Percentiles rank a stretch among this genome's conserved stretches.
phyloP scores from a whole-genome alignment of 345 rosid species.

The Physaria fendleri region DNA sequence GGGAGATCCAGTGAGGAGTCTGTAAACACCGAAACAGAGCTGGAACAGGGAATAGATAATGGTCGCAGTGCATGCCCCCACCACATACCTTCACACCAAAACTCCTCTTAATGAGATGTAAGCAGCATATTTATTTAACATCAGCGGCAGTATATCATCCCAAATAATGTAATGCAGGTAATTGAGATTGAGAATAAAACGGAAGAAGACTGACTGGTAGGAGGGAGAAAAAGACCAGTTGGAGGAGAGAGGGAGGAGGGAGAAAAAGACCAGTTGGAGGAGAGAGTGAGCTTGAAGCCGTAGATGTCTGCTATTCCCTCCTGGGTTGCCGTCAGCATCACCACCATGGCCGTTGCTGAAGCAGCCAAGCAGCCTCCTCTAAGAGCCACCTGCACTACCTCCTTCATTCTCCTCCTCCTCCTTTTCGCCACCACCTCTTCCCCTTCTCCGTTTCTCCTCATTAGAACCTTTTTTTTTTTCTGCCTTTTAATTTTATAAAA shows the following conservation, averaged over 20 bases:
- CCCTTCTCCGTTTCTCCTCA: slow-evolving; percentile 23
- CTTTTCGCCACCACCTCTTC: slow-evolving; percentile 11
- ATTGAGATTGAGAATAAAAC: too few species aligned
- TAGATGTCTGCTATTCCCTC: slow-evolving; percentile 46
- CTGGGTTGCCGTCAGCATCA: slow-evolving; percentile 66
- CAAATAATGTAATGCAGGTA: too few species aligned
- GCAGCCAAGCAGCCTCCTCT: slow-evolving; percentile 51
- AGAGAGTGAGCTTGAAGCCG: slow-evolving; percentile 53
- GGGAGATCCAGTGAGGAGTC: slow-evolving; percentile 46
- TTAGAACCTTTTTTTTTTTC: background rate
- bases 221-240: slow-evolving; percentile 77
- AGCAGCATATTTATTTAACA: background rate
- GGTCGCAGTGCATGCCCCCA: slow-evolving; percentile 53
- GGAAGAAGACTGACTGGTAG: slow-evolving; percentile 48
- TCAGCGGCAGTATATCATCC: too few species aligned
- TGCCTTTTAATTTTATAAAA: background rate
- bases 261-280: slow-evolving; percentile 81
- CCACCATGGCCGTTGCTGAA: slow-evolving; percentile 45
- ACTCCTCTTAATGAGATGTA: background rate
- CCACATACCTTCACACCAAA: slow-evolving; percentile 54
- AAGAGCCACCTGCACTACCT: slow-evolving; percentile 36
- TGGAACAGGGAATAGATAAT: slow-evolving; percentile 57
- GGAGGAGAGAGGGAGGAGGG: slow-evolving; percentile 53
- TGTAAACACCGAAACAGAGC: slow-evolving; percentile 39
- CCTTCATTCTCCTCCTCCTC: slow-evolving; percentile 30